Percentiles rank a stretch among this genome's conserved stretches.
phyloP scores from a whole-genome alignment of 176 grass and related monocot genomes.

The Oryza coarctata region DNA sequence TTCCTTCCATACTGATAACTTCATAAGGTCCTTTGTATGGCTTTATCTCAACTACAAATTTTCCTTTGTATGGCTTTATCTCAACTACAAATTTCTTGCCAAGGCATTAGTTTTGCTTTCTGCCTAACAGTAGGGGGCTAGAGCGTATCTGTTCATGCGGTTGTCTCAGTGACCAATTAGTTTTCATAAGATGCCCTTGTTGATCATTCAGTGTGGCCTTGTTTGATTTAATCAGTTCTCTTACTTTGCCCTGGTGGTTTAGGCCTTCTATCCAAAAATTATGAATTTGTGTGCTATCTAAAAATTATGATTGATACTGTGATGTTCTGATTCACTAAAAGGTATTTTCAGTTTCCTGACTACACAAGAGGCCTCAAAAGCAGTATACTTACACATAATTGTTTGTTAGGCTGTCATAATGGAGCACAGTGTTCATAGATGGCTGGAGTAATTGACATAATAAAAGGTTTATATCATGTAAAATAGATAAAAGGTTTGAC shows the following conservation, averaged over 20 bases:
- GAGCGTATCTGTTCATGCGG: not conserved
- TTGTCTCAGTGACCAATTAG: not conserved
- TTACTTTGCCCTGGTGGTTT: not conserved
- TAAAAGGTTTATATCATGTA: not conserved
- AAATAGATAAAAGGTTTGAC: not conserved
- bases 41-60: constrained; percentile 19
- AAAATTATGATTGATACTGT: not conserved
- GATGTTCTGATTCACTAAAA: not conserved
- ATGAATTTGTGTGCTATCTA: not conserved
- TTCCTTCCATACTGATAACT: constrained; percentile 29
- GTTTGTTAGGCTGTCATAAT: not conserved
- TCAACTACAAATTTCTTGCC: constrained; percentile 2
- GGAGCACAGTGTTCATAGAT: not conserved
- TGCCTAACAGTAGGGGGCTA: not conserved
- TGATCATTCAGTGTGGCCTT: not conserved
- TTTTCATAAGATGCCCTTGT: not conserved
- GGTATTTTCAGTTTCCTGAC: not conserved
- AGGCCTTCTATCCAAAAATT: not conserved
- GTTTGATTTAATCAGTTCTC: not conserved
- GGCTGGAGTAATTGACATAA: not conserved
- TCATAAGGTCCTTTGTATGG: constrained; percentile 16
- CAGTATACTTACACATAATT: not conserved
- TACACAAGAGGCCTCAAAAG: not conserved
- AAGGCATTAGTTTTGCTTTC: not conserved
- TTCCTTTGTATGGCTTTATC: constrained; percentile 19